phyloP scores from a whole-genome alignment of 305 asterid species.

The Fraxinus ornus region DNA sequence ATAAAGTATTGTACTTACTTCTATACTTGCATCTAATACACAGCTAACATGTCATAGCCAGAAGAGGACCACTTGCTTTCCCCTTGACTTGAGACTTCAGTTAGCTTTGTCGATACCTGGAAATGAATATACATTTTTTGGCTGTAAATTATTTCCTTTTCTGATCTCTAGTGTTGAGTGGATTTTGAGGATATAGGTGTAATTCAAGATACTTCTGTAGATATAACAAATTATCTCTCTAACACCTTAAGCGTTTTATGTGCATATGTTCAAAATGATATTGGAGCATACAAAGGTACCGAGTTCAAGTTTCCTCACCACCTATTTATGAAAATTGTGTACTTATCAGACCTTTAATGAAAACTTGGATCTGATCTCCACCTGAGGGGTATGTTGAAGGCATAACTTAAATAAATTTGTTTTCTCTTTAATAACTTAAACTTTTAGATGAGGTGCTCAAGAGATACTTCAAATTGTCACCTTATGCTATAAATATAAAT shows the following conservation, averaged over 20 bases:
- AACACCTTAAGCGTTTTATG: neutral
- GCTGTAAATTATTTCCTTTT: slow-evolving; percentile 24
- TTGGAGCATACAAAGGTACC: neutral
- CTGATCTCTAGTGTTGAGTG: slow-evolving; percentile 12
- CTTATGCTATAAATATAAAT: neutral
- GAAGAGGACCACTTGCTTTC: slow-evolving; percentile 37
- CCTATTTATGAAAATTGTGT: neutral
- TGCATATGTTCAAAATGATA: neutral
- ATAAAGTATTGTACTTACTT: slow-evolving; percentile 58
- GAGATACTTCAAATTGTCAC: neutral
- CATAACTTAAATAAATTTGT: neutral
- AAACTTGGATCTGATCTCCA: neutral
- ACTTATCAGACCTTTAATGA: neutral
- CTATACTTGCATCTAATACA: slow-evolving; percentile 43
- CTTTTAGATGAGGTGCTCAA: neutral
- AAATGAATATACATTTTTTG: slow-evolving; percentile 32
- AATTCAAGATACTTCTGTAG: neutral
- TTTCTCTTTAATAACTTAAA: neutral
- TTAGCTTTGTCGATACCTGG: slow-evolving; percentile 40
- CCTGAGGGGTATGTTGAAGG: neutral
- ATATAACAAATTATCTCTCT: neutral
- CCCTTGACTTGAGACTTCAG: slow-evolving; percentile 34
- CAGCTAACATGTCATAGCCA: slow-evolving; percentile 36
- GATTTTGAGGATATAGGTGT: slow-evolving; percentile 18
- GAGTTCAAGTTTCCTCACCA: neutral